A percentile compares a stretch with the other conserved stretches of the same genome.
These are phyloP conservation scores for Teratosphaeria pseudoeucalypti DNA, from an alignment of 2,329 filamentous ascomycete species.

Conservation along the genomic window DNA sequence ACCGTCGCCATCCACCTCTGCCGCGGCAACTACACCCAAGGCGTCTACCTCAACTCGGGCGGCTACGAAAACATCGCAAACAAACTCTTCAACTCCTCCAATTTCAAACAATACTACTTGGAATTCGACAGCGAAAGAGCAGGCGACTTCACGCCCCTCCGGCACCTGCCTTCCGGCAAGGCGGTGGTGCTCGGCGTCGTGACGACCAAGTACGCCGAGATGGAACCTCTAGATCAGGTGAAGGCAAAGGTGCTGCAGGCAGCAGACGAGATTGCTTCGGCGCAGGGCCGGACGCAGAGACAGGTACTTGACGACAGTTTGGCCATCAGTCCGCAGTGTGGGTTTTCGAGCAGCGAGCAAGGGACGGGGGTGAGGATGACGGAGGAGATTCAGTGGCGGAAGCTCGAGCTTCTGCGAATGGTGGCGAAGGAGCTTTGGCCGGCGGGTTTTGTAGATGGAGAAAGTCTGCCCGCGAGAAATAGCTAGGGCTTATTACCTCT, in stretches of 20 bases:
- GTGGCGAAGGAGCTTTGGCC: slow-evolving; percentile 18
- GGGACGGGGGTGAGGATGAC: slow-evolving; percentile 21
- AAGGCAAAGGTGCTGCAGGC: slow-evolving; percentile 16
- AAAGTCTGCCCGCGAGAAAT: neutral
- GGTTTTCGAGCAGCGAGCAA: slow-evolving; percentile 20
- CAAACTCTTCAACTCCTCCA: slow-evolving; percentile 16
- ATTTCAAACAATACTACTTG: slow-evolving; percentile 22
- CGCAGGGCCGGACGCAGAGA: slow-evolving; percentile 14
- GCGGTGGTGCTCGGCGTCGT: slow-evolving; percentile 25
- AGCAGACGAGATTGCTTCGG: slow-evolving; percentile 19
- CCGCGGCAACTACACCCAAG: slow-evolving; percentile 16
- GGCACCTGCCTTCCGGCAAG: slow-evolving; percentile 20
- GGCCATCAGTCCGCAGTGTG: slow-evolving; percentile 24
- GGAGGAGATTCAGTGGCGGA: slow-evolving; percentile 22
- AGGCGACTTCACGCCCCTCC: slow-evolving; percentile 22
- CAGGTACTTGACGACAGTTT: slow-evolving; percentile 17
- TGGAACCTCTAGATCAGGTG: slow-evolving; percentile 17
- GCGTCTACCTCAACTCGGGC: slow-evolving; percentile 12
- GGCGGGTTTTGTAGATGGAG: neutral
- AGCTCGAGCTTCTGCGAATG: slow-evolving; percentile 18
- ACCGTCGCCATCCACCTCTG: slow-evolving; percentile 19
- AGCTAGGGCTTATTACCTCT: neutral
- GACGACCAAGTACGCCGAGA: slow-evolving; percentile 21
- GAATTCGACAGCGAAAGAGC: slow-evolving; percentile 23
- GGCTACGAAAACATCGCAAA: slow-evolving; percentile 20